Evolutionary conservation across 2,329 filamentous ascomycete genomes (phyloP), one percentile per base, ranked within the genome.

Genomic region (Nigrograna mackinnonii): DNA sequence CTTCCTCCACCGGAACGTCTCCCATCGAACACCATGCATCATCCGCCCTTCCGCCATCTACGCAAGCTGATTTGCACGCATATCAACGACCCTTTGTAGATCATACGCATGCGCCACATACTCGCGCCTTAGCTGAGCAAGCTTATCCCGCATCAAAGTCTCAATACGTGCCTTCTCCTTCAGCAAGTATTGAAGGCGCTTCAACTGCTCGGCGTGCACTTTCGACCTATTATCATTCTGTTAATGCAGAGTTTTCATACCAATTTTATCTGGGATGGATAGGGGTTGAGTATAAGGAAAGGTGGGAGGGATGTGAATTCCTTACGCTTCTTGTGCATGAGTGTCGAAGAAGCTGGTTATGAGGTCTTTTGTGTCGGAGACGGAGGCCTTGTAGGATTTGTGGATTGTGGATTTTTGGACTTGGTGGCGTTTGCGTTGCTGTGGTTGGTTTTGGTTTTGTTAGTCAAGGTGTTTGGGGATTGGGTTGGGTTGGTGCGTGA

Each of bases 391-490:
- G 44, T 66, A 65, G 2, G 43, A 31, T 22, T 56, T 56, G 32
- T 45, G 38, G n/a, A 66, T 42, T 17, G 18, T 30, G 20, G 53
- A 31, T 39, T 58, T 60, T 34, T 45, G 49, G 39, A 36, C 30
- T 16, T 39, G 6, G 39, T 57, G 49, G 39, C 60, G 58, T 38
- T 57, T 61, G 47, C 52, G 57, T 56, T 60, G 58, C 61, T 67
- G 37, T n/a, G n/a, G n/a, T n/a, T n/a, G n/a, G n/a, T n/a, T n/a
- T n/a, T n/a, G n/a, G n/a, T n/a, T n/a, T n/a, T n/a, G n/a, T n/a
- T n/a, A n/a, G n/a, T n/a, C n/a, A n/a, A n/a, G n/a, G n/a, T n/a
- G n/a, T n/a, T n/a, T n/a, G n/a, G n/a, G n/a, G n/a, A n/a, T n/a
- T n/a, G n/a, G n/a, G n/a, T n/a, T n/a, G n/a, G n/a, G n/a, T n/a